These are phyloP conservation scores for Aspergillus sp. DNA, from an alignment of 2,329 filamentous ascomycete species.

Conservation along the genomic window DNA sequence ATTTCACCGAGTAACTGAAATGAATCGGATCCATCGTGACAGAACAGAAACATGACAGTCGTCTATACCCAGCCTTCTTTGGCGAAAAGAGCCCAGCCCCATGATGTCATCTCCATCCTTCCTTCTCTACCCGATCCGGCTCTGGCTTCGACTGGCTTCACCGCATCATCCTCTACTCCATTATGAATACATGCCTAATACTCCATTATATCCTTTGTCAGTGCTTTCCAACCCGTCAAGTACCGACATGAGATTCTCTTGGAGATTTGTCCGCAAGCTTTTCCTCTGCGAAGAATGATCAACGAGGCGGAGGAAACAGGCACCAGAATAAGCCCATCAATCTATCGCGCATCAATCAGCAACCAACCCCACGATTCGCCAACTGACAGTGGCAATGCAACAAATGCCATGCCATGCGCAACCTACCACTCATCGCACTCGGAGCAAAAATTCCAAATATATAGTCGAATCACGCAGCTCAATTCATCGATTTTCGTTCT, in stretches of 20 bases:
- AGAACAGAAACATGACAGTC: background rate
- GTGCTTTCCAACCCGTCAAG: background rate
- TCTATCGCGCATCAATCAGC: no score
- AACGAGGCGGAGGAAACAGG: background rate
- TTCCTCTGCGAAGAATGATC: background rate
- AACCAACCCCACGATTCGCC: no score
- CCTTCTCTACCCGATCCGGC: background rate
- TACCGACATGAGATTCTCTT: background rate
- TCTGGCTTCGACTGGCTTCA: background rate
- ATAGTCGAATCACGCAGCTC: no score
- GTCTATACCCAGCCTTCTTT: background rate
- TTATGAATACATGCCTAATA: background rate
- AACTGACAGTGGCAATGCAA: no score
- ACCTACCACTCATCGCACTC: no score
- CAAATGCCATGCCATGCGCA: no score
- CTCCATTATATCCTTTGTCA: background rate
- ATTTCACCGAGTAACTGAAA: background rate
- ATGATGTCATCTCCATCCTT: background rate
- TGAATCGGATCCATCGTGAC: background rate
- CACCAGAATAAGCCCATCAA: background rate
- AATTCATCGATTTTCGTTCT: no score
- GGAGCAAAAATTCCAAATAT: no score
- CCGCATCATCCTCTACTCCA: background rate
- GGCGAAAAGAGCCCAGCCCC: background rate
- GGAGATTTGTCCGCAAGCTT: no score